Conservation (phyloP, 1,284 basidiomycete species). For the Cutaneotrichosporon cavernicola region DNA sequence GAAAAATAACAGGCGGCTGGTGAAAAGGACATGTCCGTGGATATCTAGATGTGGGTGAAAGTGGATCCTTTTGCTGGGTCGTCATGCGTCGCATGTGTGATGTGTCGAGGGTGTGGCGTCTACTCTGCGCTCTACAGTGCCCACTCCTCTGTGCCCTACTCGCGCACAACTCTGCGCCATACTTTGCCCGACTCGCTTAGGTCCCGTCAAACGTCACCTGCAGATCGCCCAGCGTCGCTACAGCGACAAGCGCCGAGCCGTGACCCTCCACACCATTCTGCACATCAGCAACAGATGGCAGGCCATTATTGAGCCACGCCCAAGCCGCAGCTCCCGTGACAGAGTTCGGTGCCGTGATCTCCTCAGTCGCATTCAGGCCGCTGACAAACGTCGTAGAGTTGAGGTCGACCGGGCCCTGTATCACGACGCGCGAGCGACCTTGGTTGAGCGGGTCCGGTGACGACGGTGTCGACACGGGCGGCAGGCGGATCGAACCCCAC, state of each 20-base stretch:
- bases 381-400: slow-evolving; percentile 27
- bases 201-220: slow-evolving; percentile 42
- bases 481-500: slow-evolving; percentile 42
- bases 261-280: slow-evolving; percentile 24
- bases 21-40: no score
- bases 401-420: slow-evolving; percentile 34
- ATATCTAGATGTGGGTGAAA: no score
- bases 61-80: no score
- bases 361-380: slow-evolving; percentile 30
- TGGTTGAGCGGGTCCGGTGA: slow-evolving; percentile 30
- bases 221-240: slow-evolving; percentile 44
- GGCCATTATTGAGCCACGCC: slow-evolving; percentile 13
- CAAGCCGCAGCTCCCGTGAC: slow-evolving; percentile 40
- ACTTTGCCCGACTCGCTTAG: slow-evolving; percentile 8
- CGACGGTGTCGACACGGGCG: slow-evolving; percentile 21
- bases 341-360: slow-evolving; percentile 21
- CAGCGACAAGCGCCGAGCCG: slow-evolving; percentile 34
- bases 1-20: no score
- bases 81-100: no score
- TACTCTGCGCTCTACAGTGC: no score
- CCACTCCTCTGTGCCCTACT: no score
- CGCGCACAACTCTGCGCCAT: no score
- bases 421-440: slow-evolving; percentile 28
- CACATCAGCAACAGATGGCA: slow-evolving; percentile 13
- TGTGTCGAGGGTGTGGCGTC: no score